phyloP scores from a whole-genome alignment of 495 filamentous ascomycete species.

The Diplogelasinospora grovesii region DNA sequence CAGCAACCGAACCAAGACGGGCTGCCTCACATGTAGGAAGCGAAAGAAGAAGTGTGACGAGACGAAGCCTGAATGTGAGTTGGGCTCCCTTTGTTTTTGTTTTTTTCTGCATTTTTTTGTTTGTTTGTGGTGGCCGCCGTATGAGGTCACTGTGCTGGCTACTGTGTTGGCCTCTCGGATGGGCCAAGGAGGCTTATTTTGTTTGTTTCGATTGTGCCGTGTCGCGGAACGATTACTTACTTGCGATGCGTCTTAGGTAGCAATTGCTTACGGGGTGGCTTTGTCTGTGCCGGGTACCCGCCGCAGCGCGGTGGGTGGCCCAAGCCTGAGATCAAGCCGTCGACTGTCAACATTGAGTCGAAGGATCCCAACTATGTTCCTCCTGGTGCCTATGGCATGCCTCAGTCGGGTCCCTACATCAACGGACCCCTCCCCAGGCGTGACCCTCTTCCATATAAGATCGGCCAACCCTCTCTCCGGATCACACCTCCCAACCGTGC shows the following conservation, averaged over 20 bases:
- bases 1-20: constrained; percentile 94
- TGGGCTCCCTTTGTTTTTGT: neutral
- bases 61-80: constrained; percentile 83
- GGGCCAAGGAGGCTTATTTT: constrained; percentile 8
- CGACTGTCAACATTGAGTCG: constrained; percentile 75
- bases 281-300: constrained; percentile 86
- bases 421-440: constrained; percentile 30
- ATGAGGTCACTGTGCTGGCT: too few relatives aligned
- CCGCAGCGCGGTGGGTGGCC: constrained; percentile 67
- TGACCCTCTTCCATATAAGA: constrained; percentile 45
- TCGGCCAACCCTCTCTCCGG: constrained; percentile 44
- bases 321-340: constrained; percentile 50
- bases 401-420: constrained; percentile 30
- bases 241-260: constrained; percentile 56
- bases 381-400: constrained; percentile 54
- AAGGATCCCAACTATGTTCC: constrained; percentile 62
- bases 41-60: constrained; percentile 99
- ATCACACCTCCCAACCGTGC: constrained; percentile 53
- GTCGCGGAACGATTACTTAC: constrained; percentile 4
- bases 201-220: neutral
- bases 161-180: constrained; percentile 10
- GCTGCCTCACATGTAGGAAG: constrained; percentile 88
- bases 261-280: constrained; percentile 88
- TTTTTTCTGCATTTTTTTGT: constrained; percentile 7
- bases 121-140: too few relatives aligned